phyloP scores from a whole-genome alignment of 805 yeast genomes.

The Dipodascus geniculatus region DNA sequence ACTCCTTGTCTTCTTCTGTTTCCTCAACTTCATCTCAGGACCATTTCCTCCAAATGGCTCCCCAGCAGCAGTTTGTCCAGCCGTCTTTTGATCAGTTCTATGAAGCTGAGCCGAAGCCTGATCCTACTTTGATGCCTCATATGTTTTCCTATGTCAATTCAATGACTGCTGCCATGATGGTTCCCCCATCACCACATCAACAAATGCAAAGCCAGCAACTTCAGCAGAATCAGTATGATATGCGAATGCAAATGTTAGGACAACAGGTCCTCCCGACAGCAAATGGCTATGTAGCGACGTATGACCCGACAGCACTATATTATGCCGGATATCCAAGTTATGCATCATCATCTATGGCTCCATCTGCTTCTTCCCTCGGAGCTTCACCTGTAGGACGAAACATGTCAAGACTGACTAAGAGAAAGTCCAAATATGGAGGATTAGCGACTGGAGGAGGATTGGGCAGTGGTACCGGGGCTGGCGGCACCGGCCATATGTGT shows the following conservation, averaged over 20 bases:
- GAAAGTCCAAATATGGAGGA: constrained; percentile 3
- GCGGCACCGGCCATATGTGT: constrained; percentile 28
- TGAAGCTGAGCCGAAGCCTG: neutral
- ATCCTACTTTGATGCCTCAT: constrained; percentile 1
- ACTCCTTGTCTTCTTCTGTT: neutral
- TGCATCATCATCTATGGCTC: neutral
- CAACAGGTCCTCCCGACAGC: neutral
- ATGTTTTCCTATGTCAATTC: constrained; percentile 1
- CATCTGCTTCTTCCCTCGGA: neutral
- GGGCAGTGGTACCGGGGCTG: neutral
- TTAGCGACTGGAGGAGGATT: constrained; percentile 1
- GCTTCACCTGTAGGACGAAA: neutral
- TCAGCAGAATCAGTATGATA: neutral
- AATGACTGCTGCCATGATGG: neutral
- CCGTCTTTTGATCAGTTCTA: neutral
- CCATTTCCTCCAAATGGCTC: neutral
- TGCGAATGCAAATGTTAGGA: neutral
- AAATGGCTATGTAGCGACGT: neutral
- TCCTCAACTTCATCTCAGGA: neutral
- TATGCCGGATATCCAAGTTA: neutral
- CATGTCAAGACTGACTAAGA: neutral
- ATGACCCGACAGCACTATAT: neutral
- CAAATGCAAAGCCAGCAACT: neutral
- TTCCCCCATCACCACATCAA: neutral
- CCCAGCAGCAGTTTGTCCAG: neutral